Percentiles rank a stretch among this genome's conserved stretches.
Evolutionary conservation across 2,329 filamentous ascomycete species (phyloP).

Genomic region (Sporothrix pseudoabietina): DNA sequence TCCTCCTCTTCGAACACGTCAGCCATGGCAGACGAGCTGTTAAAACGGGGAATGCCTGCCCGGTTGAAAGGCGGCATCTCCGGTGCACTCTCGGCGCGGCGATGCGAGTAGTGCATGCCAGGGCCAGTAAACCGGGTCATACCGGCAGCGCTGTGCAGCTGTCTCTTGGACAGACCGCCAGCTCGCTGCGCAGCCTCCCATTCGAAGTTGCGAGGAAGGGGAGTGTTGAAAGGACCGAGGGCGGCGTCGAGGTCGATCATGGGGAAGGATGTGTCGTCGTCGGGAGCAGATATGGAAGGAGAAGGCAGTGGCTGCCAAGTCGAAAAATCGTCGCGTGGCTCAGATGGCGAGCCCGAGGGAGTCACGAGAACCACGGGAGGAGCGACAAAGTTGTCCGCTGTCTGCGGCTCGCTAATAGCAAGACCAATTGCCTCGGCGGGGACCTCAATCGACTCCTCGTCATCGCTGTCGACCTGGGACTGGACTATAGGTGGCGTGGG

Average conservation of each 20-base stretch:
- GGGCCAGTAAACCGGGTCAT: slow-evolving; percentile 68
- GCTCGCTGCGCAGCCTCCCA: slow-evolving; percentile 68
- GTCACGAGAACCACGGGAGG: slow-evolving; percentile 49
- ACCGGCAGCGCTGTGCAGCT: slow-evolving; percentile 76
- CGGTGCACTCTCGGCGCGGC: slow-evolving; percentile 77
- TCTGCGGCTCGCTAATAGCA: slow-evolving; percentile 34
- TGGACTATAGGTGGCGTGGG: slow-evolving; percentile 51
- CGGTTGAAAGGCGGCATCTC: slow-evolving; percentile 75
- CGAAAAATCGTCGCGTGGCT: slow-evolving; percentile 31
- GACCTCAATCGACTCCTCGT: slow-evolving; percentile 36
- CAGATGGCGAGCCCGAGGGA: slow-evolving; percentile 43
- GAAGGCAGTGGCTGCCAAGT: slow-evolving; percentile 46
- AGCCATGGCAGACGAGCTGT: slow-evolving; percentile 73
- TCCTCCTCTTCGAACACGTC: slow-evolving; percentile 88
- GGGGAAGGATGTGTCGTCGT: slow-evolving; percentile 70
- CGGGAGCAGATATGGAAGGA: slow-evolving; percentile 40
- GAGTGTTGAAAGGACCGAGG: slow-evolving; percentile 87
- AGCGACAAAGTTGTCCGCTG: background rate
- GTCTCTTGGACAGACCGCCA: slow-evolving; percentile 61
- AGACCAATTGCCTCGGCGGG: slow-evolving; percentile 38
- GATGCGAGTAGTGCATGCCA: slow-evolving; percentile 72
- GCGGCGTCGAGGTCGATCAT: slow-evolving; percentile 95
- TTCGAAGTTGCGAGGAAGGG: slow-evolving; percentile 62
- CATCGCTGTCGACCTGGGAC: slow-evolving; percentile 40
- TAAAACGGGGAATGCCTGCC: slow-evolving; percentile 62